phyloP scores from a whole-genome alignment of 2,329 filamentous ascomycete species.

The Penicillium palitans region DNA sequence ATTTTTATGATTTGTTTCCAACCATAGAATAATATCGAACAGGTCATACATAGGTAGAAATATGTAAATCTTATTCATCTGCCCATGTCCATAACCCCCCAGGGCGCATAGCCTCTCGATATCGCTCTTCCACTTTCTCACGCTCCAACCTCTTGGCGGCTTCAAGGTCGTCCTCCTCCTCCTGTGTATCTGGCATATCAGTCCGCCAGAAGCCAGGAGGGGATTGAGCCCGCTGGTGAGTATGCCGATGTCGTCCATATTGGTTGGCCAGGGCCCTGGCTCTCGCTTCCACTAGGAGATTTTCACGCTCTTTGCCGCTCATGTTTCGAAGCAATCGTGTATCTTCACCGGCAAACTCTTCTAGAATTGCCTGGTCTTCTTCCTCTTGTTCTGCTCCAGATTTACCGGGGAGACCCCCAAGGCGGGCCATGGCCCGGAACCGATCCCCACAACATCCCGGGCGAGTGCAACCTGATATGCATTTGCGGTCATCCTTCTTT shows the following conservation, averaged over 20 bases:
- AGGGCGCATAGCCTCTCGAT: constrained; percentile 76
- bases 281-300: constrained; percentile 73
- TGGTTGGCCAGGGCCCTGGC: constrained; percentile 71
- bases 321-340: constrained; percentile 47
- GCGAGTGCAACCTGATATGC: constrained; percentile 71
- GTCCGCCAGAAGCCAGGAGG: constrained; percentile 89
- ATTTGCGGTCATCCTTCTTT: constrained; percentile 66
- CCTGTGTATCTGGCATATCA: constrained; percentile 87
- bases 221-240: constrained; percentile 67
- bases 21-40: background rate
- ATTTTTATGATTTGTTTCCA: background rate
- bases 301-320: constrained; percentile 60
- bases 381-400: constrained; percentile 13
- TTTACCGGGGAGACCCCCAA: constrained; percentile 35
- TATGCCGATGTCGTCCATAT: constrained; percentile 74
- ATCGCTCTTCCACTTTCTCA: constrained; percentile 68
- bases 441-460: constrained; percentile 73
- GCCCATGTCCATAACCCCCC: constrained; percentile 77
- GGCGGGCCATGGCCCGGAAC: constrained; percentile 65
- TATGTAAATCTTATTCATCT: constrained; percentile 63
- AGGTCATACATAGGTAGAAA: background rate
- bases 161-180: constrained; percentile 64
- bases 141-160: constrained; percentile 65
- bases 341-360: constrained; percentile 57
- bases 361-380: constrained; percentile 38